phyloP scores from a whole-genome alignment of 2,329 filamentous ascomycete genomes.

The Neospermospora avenae region DNA sequence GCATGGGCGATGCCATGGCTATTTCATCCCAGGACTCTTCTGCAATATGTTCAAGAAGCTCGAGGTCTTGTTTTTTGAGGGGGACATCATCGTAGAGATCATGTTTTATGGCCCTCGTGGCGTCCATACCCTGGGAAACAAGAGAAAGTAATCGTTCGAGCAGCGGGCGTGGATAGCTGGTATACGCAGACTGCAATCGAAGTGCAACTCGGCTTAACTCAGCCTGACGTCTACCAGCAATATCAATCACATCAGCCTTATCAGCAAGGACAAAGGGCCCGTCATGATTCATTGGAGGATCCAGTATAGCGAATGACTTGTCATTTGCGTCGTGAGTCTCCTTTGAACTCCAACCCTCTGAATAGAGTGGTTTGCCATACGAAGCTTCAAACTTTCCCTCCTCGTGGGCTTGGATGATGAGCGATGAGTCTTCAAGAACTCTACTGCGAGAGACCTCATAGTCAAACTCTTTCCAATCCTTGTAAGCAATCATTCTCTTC shows the following conservation, averaged over 20 bases:
- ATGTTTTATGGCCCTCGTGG: background rate
- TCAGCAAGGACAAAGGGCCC: slow-evolving; percentile 23
- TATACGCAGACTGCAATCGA: slow-evolving; percentile 2
- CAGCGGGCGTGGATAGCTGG: slow-evolving; percentile 17
- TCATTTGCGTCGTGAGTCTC: too few species aligned
- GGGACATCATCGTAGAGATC: slow-evolving; percentile 2
- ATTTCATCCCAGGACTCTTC: slow-evolving; percentile 22
- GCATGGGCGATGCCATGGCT: background rate
- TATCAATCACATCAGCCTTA: slow-evolving; percentile 12
- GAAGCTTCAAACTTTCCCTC: background rate
- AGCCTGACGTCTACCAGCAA: slow-evolving; percentile 1
- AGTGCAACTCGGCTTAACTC: slow-evolving; percentile 4
- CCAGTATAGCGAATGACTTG: slow-evolving; percentile 1
- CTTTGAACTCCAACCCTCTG: too few species aligned
- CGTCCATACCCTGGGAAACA: slow-evolving; percentile 9
- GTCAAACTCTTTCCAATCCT: slow-evolving; percentile 23
- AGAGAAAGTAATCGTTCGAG: slow-evolving; percentile 14
- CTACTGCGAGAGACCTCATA: slow-evolving; percentile 15
- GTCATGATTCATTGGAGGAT: slow-evolving; percentile 24
- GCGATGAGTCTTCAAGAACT: background rate
- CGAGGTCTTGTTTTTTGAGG: slow-evolving; percentile 4
- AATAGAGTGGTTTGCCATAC: background rate
- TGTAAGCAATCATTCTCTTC: slow-evolving; percentile 24
- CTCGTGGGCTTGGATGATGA: background rate
- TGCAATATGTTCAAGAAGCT: slow-evolving; percentile 17